Evolutionary conservation across 1,284 basidiomycete species (phyloP).

Genomic region (Thecaphora thlaspeos): DNA sequence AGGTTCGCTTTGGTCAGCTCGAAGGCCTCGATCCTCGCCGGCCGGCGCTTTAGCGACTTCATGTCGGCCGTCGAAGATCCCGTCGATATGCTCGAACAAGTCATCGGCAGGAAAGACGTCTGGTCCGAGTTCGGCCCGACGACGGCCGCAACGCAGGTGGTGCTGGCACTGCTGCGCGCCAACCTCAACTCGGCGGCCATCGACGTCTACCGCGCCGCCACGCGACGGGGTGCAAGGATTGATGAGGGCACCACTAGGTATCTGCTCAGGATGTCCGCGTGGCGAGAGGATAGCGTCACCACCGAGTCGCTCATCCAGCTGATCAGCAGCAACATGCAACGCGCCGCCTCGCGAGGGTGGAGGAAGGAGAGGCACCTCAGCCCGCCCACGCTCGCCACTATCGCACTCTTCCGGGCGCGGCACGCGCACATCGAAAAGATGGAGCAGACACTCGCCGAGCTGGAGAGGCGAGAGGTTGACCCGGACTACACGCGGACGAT

Average conservation of each 20-base stretch:
- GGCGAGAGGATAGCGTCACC: neutral
- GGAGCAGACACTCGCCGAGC: slow-evolving; percentile 1
- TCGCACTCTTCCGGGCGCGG: slow-evolving; percentile 15
- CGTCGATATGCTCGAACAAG: neutral
- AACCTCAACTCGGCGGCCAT: neutral
- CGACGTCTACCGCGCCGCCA: neutral
- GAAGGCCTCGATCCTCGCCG: neutral
- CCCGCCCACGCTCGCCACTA: neutral
- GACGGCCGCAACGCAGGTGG: neutral
- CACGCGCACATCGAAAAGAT: slow-evolving; percentile 15
- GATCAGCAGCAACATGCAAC: neutral
- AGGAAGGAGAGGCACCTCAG: neutral
- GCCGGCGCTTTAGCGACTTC: neutral
- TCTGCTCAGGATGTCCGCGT: neutral
- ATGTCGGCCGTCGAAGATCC: neutral
- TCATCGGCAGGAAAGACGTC: neutral
- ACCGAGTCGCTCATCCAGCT: neutral
- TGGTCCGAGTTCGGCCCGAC: neutral
- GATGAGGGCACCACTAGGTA: neutral
- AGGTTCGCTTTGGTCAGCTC: neutral
- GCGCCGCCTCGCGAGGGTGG: too few relatives aligned
- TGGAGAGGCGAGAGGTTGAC: slow-evolving; percentile 2
- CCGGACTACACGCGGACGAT: neutral
- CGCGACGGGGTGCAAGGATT: neutral
- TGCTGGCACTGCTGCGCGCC: neutral